phyloP scores from a whole-genome alignment of 305 asterid species.

The Solanum hybrid region DNA sequence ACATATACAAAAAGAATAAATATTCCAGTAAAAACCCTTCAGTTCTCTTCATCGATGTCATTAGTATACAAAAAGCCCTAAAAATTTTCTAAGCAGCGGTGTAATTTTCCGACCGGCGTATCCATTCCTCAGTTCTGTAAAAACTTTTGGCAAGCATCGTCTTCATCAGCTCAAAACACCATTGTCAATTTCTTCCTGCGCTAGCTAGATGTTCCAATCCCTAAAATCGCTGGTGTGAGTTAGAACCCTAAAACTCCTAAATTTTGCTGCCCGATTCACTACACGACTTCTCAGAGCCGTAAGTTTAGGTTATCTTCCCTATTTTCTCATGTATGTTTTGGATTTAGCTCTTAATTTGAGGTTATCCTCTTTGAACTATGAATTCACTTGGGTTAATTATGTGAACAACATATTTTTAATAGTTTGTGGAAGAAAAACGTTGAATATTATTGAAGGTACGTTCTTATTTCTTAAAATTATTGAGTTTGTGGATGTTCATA shows the following conservation, averaged over 20 bases:
- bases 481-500: too few species aligned
- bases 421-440: neutral
- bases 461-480: too few species aligned
- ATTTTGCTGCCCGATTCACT: neutral
- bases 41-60: neutral
- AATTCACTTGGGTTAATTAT: neutral
- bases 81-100: neutral
- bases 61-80: neutral
- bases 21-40: neutral
- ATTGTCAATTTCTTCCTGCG: too few species aligned
- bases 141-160: neutral
- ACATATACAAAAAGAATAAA: neutral
- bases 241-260: too few species aligned
- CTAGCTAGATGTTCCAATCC: neutral
- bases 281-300: neutral
- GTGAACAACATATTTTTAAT: too few species aligned
- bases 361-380: neutral
- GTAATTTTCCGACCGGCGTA: neutral
- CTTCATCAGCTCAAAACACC: neutral
- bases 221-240: neutral
- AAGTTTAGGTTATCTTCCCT: neutral
- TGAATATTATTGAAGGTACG: too few species aligned
- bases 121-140: neutral
- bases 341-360: neutral
- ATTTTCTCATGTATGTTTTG: too few species aligned